Evolutionary conservation across 2,329 filamentous ascomycete species (phyloP), one percentile per base, ranked within the genome.

Genomic region (Aspergillus fischeri): DNA sequence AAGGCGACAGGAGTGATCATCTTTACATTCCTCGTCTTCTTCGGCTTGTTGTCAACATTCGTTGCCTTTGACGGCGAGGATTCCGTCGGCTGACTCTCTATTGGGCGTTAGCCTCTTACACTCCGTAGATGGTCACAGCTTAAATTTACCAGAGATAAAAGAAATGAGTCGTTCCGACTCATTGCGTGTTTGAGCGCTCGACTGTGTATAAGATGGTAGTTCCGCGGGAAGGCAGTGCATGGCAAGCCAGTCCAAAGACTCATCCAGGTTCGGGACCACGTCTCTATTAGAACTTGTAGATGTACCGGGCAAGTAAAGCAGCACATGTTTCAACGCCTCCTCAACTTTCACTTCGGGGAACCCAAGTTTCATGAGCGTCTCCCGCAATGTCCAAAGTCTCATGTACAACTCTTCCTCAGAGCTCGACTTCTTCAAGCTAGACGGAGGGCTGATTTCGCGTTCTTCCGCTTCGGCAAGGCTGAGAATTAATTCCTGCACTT

Each of bases 191-290:
- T 68, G 67, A 35, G 63, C 51, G 49, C 63, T 69, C 52, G 65
- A 65, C 56, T 79, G 80, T 21, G 89, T 86, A 70, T 94, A 95
- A 49, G 85, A 81, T 5, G 89, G 89, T 38, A 93, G 79, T 65
- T 92, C 87, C 1, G 86, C 83, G 60, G 81, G 77, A 14, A 81
- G 77, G 65, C 88, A 90, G 69, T 94, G 85, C 62, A 90, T 79
- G n/a, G 91, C 90, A 54, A 97, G 81, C 91, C 92, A 96, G 65
- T 97, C 91, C 21, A 99, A 73, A 27, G 90, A 86, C 74, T 96
- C 92, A 60, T 95, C 88, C 38, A 97, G 77, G 9, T 92, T 92
- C 90, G 91, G 96, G 14, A 92, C 83, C 47, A 81, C 81, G 61
- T 91, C 89, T 64, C 85, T 88, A 59, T 73, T 79, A 21, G 77